Base-by-base conservation (phyloP, 1,139 yeast species). In the Arxiozyma telluris region DNA sequence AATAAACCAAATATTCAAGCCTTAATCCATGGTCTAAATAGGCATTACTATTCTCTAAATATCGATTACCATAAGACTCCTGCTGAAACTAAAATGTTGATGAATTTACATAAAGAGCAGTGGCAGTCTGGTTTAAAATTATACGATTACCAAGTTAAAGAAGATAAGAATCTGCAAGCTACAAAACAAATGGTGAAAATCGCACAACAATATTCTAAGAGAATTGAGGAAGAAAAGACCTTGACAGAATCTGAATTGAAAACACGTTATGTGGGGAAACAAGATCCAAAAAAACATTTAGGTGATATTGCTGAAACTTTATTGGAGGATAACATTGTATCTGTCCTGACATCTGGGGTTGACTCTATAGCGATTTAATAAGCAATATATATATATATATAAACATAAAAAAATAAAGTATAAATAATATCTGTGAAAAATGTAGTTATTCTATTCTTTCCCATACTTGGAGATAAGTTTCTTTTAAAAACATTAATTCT, bases 1-100 rank as follows among this genome's bases (percentile, higher is more conserved):
- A 91, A 93, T 73, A 94, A 94, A 70, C 98, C 98, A n/a, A 87
- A 96, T 39, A 91, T 94, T 64, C 98, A 93, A 72, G 97, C 98
- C 1, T 79, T 94, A 68, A 90, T 94, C 61, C 99, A 94, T 67
- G 98, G 98, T 2, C 79, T 94, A 64, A 94, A 94, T 74, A 91
- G 98, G 67, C 96, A 90, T 71, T 94, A 94, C 71, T 94, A 94
- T 71, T 91, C 98, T 20, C 80, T 94, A 64, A 91, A 91, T 71
- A 93, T 93, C 64, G 96, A 91, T 72, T 93, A 91, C 72, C 90
- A 84, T 72, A 93, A 93, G 75, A 91, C 98, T 1, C 82, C 88
- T 50, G 80, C 88, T 61, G 99, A 94, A 70, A 93, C 95, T 53
- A 88, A 86, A 65, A 93, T 94, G 98, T 78, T 94, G 61, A 77